A percentile compares a stretch with the other conserved stretches of the same genome.
Conservation (phyloP, 2,329 filamentous ascomycete genomes). For the Aphanocladium album region DNA sequence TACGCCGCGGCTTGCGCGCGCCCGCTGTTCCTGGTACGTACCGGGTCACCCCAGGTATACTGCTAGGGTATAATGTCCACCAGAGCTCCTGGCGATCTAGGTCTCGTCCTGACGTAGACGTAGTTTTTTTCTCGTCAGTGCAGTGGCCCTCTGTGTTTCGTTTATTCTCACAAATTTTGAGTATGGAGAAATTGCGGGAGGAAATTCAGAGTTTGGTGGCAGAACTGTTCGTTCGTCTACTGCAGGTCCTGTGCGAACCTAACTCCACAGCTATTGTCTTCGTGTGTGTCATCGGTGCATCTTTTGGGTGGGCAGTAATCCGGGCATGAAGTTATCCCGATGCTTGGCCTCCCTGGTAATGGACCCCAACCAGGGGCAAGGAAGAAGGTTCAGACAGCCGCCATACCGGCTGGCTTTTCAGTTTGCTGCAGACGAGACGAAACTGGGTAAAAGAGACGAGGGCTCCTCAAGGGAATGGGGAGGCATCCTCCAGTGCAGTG, state of each 20-base stretch:
- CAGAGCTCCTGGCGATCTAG: not conserved
- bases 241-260: not conserved
- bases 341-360: not conserved
- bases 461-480: not conserved
- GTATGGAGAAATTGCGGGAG: not conserved
- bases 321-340: constrained; percentile 3
- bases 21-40: not conserved
- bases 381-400: not conserved
- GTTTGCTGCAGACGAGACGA: not conserved
- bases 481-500: not conserved
- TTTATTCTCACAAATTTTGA: constrained; percentile 6
- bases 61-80: not conserved
- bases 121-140: not conserved
- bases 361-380: not conserved
- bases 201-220: not conserved
- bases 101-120: not conserved
- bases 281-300: not conserved
- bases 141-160: not conserved
- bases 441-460: constrained; percentile 4
- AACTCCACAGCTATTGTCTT: not conserved
- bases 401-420: not conserved
- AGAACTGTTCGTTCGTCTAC: not conserved
- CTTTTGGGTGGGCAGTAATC: not conserved
- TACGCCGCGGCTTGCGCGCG: constrained; percentile 7
- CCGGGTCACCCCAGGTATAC: not conserved